These are phyloP conservation scores for Penicillium janthinellum DNA, from an alignment of 2,329 filamentous ascomycete genomes.

Conservation along the genomic window DNA sequence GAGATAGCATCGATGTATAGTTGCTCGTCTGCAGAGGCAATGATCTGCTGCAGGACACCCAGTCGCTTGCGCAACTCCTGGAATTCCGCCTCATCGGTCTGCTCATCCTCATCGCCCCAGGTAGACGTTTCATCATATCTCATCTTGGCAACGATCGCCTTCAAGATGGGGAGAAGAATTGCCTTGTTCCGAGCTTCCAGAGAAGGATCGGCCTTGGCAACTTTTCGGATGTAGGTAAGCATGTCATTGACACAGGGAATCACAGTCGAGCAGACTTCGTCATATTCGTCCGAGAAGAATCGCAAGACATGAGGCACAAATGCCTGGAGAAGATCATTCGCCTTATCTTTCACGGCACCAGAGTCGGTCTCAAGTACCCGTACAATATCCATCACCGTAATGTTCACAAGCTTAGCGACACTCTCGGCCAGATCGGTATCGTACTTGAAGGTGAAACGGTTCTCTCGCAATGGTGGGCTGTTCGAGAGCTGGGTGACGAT, in stretches of 20 bases:
- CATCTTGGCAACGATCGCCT: slow-evolving; percentile 94
- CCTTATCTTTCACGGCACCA: slow-evolving; percentile 65
- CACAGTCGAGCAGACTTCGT: slow-evolving; percentile 95
- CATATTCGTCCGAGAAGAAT: slow-evolving; percentile 97
- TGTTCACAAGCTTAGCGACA: slow-evolving; percentile 94
- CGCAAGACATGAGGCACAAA: slow-evolving; percentile 87
- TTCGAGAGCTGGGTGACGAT: slow-evolving; percentile 84
- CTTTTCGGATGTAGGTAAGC: slow-evolving; percentile 83
- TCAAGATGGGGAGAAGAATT: slow-evolving; percentile 84
- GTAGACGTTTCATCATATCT: slow-evolving; percentile 92
- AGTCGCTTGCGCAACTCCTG: slow-evolving; percentile 89
- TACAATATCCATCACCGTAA: slow-evolving; percentile 81
- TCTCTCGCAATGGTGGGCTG: slow-evolving; percentile 77
- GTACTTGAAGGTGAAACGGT: slow-evolving; percentile 79
- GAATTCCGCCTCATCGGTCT: slow-evolving; percentile 96
- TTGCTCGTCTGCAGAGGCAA: slow-evolving; percentile 83
- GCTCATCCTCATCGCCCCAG: slow-evolving; percentile 92
- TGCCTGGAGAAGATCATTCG: slow-evolving; percentile 74
- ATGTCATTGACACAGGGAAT: slow-evolving; percentile 92
- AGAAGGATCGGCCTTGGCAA: slow-evolving; percentile 62
- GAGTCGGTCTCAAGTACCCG: slow-evolving; percentile 74
- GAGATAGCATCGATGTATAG: slow-evolving; percentile 89
- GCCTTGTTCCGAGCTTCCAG: slow-evolving; percentile 74
- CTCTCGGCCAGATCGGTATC: slow-evolving; percentile 94
- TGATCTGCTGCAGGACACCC: slow-evolving; percentile 87